These are phyloP conservation scores for Colletotrichum musicola DNA, from an alignment of 2,329 filamentous ascomycete species.

Conservation along the genomic window DNA sequence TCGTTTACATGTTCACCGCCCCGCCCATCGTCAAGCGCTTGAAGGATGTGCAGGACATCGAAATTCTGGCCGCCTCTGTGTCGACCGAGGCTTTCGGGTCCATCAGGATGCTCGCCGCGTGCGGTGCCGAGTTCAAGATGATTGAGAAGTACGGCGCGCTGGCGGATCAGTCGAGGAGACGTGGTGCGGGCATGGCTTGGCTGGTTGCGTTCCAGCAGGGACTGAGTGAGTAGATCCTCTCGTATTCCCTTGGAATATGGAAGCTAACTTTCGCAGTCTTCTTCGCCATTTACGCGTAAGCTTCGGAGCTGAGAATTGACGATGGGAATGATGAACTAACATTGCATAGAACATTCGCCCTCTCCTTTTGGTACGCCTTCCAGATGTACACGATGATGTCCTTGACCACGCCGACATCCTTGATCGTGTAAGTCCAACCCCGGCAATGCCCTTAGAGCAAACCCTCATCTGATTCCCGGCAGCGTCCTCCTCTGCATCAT, in stretches of 20 bases:
- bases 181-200: conserved; percentile 44
- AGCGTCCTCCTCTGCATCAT: conserved; percentile 43
- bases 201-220: conserved; percentile 44
- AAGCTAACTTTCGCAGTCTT: conserved; percentile 35
- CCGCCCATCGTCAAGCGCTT: conserved; percentile 50
- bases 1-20: conserved; percentile 47
- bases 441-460: too few relatives aligned
- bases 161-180: conserved; percentile 51
- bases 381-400: conserved; percentile 40
- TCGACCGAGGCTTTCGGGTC: conserved; percentile 56
- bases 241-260: too few relatives aligned
- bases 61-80: conserved; percentile 51
- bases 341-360: conserved; percentile 38
- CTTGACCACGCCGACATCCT: conserved; percentile 40
- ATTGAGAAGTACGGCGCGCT: conserved; percentile 50
- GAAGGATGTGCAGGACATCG: conserved; percentile 51
- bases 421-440: conserved; percentile 39
- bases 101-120: conserved; percentile 58
- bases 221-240: conserved; percentile 38
- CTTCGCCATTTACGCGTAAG: conserved; percentile 41
- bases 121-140: conserved; percentile 54
- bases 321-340: not conserved
- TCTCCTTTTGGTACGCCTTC: conserved; percentile 42
- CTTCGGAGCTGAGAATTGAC: not conserved
- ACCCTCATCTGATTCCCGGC: not conserved